phyloP scores from a whole-genome alignment of 2,329 filamentous ascomycete genomes.

The Aspergillus carbonarius region DNA sequence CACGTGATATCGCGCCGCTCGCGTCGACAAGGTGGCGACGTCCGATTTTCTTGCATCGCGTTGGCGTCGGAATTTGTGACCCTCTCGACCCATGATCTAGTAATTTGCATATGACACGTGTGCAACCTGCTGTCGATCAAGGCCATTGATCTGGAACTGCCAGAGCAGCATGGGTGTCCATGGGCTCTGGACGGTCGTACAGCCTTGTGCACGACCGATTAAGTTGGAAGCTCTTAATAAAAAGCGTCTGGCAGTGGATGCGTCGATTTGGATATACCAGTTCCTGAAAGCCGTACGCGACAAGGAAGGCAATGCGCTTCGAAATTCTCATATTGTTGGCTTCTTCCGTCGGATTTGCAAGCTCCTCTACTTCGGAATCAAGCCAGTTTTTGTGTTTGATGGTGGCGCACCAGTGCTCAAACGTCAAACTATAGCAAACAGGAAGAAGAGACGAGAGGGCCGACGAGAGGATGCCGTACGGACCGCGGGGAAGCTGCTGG shows the following conservation, averaged over 20 bases:
- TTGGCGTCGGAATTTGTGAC: not conserved
- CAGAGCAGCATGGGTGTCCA: constrained; percentile 80
- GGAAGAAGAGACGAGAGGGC: constrained; percentile 80
- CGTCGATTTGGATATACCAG: constrained; percentile 99
- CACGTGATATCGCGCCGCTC: constrained; percentile 21
- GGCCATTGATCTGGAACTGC: constrained; percentile 2
- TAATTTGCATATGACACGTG: not conserved
- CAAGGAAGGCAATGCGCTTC: constrained; percentile 94
- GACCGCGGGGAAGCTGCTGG: constrained; percentile 87
- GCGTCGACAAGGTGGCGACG: constrained; percentile 15
- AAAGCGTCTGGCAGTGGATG: constrained; percentile 94
- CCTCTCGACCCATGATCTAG: not conserved
- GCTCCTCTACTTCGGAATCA: constrained; percentile 92
- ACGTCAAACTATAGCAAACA: constrained; percentile 78
- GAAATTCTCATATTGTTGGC: constrained; percentile 92
- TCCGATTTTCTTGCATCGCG: not conserved
- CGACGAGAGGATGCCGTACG: constrained; percentile 86
- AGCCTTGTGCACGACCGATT: constrained; percentile 91
- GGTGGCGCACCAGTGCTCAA: constrained; percentile 90
- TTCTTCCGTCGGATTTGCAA: constrained; percentile 99
- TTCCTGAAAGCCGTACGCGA: constrained; percentile 98
- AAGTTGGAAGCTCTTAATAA: constrained; percentile 95
- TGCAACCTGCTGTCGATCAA: not conserved
- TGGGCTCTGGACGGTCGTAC: constrained; percentile 92
- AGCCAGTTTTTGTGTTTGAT: constrained; percentile 96